Percentiles rank a stretch among this genome's conserved stretches.
phyloP scores from a whole-genome alignment of 1,284 basidiomycete species.

The Coniferiporia sulphurascens region DNA sequence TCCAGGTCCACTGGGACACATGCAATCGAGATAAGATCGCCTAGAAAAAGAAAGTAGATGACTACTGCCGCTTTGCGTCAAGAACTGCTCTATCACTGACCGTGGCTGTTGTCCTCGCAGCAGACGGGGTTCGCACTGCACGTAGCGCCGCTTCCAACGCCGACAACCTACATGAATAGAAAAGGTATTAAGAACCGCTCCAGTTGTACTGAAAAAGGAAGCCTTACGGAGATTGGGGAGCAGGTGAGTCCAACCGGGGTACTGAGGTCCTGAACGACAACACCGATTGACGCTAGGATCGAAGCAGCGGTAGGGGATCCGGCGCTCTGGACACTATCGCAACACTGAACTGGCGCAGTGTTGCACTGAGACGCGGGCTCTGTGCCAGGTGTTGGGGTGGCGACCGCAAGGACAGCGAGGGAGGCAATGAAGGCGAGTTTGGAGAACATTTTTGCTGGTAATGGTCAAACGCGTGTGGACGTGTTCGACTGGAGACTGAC shows the following conservation, averaged over 20 bases:
- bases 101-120: constrained; percentile 16
- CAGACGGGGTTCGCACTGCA: constrained; percentile 10
- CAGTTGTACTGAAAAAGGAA: background rate
- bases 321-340: constrained; percentile 15
- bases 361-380: constrained; percentile 7
- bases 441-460: constrained; percentile 14
- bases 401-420: constrained; percentile 19
- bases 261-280: constrained; percentile 3
- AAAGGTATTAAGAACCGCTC: background rate
- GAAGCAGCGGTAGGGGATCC: background rate
- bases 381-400: constrained; percentile 4
- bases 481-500: background rate
- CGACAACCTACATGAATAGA: constrained; percentile 1
- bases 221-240: constrained; percentile 11
- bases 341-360: constrained; percentile 17
- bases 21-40: constrained; percentile 14
- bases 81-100: constrained; percentile 2
- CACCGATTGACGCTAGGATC: constrained; percentile 1
- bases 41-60: background rate
- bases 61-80: background rate
- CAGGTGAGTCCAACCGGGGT: constrained; percentile 14
- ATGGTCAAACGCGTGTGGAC: background rate
- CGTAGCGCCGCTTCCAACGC: background rate
- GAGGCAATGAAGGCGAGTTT: constrained; percentile 16
- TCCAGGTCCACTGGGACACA: constrained; percentile 13